Percentiles rank a stretch among this genome's conserved stretches.
Conservation (phyloP, 805 yeast genomes). For the Candida orba region DNA sequence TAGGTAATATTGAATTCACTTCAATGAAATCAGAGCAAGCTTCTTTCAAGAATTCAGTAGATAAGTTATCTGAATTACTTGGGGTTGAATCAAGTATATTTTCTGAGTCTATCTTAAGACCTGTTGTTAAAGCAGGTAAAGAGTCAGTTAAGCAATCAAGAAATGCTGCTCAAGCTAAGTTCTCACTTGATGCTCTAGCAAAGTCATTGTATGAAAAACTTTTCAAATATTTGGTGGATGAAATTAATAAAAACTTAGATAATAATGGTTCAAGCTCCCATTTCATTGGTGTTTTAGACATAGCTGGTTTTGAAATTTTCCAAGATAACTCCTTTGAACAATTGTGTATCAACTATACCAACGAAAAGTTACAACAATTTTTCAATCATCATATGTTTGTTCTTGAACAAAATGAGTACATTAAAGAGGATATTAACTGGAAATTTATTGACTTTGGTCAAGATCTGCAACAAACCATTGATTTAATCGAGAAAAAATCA, state of each 20-base stretch:
- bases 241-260: conserved; percentile 64
- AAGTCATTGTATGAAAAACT: conserved; percentile 80
- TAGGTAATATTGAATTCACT: conserved; percentile 77
- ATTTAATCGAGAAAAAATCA: conserved; percentile 72
- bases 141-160: conserved; percentile 79
- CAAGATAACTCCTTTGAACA: conserved; percentile 93
- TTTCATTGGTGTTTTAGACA: conserved; percentile 93
- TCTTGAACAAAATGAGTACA: conserved; percentile 92
- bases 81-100: conserved; percentile 54
- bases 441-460: conserved; percentile 92
- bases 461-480: conserved; percentile 91
- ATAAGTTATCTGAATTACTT: conserved; percentile 48
- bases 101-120: conserved; percentile 56
- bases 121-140: conserved; percentile 85
- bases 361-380: conserved; percentile 95
- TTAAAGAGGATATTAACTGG: conserved; percentile 93
- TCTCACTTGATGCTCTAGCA: conserved; percentile 79
- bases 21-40: conserved; percentile 76
- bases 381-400: conserved; percentile 97
- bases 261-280: conserved; percentile 36
- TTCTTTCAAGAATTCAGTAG: conserved; percentile 43
- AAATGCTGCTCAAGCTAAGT: conserved; percentile 71
- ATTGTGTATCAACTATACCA: conserved; percentile 93
- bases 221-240: conserved; percentile 68
- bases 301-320: conserved; percentile 96